Base-by-base conservation (phyloP, 1,139 yeast genomes). In the Lodderomyces beijingensis region DNA sequence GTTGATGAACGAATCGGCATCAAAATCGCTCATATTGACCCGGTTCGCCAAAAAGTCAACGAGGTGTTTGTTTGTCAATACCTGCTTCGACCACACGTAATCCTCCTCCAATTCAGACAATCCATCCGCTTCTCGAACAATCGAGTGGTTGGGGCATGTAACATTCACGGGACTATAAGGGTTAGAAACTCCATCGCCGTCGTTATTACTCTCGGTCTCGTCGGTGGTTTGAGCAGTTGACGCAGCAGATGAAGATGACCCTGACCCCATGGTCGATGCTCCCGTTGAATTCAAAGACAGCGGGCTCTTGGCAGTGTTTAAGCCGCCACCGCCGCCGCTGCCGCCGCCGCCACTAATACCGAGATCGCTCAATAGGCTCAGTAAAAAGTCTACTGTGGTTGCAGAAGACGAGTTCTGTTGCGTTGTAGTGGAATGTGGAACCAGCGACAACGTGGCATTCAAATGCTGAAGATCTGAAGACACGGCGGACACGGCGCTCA, bases 1-100 rank as follows among this genome's bases (percentile, higher is more conserved):
- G 15, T 51, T 42, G 22, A 65, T 50, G 38, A 62, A 65, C 7
- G 42, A 37, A 12, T 47, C 45, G 8, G 65, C 64, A 37, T 65
- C 57, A 31, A 66, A 64, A 34, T 58, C 56, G 4, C 55, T 33
- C 24, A 66, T 47, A 26, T 62, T 52, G 15, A 69, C 66, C 17
- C 46, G 52, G 9, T 59, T 45, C 7, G 43, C 38, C 26, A 66
- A 49, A 38, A 64, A 66, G n/a, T 49, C 45, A 8, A 55, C 49
- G 40, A 66, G 45, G 26, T 58, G 52, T 8, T 49, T 35, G 39
- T 64, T 63, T 16, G 71, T 63, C 15, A 42, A 41, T 7, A 39
- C 57, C 9, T 53, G 55, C 31, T 70, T 46, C 2, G 45, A 31
- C 9, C 32, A 19, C 4, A 8, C 39, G 34, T 62, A 66, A 1